phyloP scores from a whole-genome alignment of 225 moss, liverwort and hornwort genomes.

The Neckera pumila region DNA sequence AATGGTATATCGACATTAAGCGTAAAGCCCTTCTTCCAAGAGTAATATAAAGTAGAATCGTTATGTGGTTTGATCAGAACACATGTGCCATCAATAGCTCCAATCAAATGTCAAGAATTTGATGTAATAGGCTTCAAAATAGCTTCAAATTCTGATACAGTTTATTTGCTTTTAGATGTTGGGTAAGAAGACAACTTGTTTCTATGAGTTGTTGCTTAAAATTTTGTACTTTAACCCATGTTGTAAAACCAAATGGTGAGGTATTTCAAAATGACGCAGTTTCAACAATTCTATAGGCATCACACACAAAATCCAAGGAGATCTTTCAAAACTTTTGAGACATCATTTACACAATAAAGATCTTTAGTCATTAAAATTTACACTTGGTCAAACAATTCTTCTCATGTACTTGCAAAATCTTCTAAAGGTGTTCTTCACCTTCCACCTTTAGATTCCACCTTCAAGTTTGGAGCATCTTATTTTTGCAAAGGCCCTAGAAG shows the following conservation, averaged over 20 bases:
- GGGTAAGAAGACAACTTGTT: not conserved
- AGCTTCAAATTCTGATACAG: no score
- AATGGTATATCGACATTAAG: no score
- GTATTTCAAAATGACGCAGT: not conserved
- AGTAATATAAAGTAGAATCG: not conserved
- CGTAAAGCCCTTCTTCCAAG: not conserved
- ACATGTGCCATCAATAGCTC: not conserved
- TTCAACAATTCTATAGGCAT: not conserved
- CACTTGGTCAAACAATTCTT: not conserved
- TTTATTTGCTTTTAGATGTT: no score
- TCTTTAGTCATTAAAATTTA: no score
- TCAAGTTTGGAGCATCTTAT: accelerated
- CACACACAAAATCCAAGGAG: no score
- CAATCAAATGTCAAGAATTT: not conserved
- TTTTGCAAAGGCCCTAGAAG: not conserved
- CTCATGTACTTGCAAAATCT: not conserved
- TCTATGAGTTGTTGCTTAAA: not conserved
- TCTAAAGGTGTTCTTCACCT: accelerated
- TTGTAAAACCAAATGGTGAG: not conserved
- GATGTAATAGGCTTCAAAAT: no score
- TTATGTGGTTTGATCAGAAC: not conserved
- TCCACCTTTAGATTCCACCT: accelerated
- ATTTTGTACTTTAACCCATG: not conserved
- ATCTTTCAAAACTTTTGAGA: no score
- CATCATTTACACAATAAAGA: not conserved